Percentiles rank a stretch among this genome's conserved stretches.
Conservation (phyloP, 2,329 filamentous ascomycete genomes). For the Sclerotinia trifoliorum region DNA sequence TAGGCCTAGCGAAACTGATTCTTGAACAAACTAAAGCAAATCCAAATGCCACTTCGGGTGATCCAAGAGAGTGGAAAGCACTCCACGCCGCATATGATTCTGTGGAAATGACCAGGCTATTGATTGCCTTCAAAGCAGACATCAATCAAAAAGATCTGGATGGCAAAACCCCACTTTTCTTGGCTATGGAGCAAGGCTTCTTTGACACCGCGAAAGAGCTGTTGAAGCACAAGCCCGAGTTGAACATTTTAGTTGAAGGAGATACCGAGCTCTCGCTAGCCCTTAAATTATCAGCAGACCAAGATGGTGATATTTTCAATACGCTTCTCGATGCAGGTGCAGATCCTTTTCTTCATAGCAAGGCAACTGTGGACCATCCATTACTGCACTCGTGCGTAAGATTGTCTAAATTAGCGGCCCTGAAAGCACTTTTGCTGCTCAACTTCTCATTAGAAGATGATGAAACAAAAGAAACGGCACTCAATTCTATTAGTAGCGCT, state of each 20-base stretch:
- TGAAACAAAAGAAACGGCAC: not conserved
- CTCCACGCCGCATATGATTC: not conserved
- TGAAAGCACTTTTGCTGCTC: not conserved
- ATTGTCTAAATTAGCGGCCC: not conserved
- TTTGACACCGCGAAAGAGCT: not conserved
- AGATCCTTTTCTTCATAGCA: not conserved
- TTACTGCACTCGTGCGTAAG: not conserved
- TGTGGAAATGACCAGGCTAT: not conserved
- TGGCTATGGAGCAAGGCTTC: not conserved
- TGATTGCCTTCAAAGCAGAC: not conserved
- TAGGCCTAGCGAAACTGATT: not conserved
- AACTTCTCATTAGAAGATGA: not conserved
- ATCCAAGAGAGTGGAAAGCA: not conserved
- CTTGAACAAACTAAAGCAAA: not conserved
- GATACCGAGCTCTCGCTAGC: not conserved
- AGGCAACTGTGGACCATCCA: not conserved
- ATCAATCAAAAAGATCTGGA: not conserved
- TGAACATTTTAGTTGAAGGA: not conserved
- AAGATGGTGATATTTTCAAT: not conserved
- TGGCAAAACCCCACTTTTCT: not conserved
- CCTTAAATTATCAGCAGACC: not conserved
- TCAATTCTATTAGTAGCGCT: not conserved
- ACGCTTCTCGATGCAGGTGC: constrained; percentile 1
- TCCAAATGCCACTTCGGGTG: not conserved
- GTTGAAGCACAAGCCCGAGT: not conserved